Conservation (phyloP, 1,139 yeast species). For the Scheffersomyces titani region DNA sequence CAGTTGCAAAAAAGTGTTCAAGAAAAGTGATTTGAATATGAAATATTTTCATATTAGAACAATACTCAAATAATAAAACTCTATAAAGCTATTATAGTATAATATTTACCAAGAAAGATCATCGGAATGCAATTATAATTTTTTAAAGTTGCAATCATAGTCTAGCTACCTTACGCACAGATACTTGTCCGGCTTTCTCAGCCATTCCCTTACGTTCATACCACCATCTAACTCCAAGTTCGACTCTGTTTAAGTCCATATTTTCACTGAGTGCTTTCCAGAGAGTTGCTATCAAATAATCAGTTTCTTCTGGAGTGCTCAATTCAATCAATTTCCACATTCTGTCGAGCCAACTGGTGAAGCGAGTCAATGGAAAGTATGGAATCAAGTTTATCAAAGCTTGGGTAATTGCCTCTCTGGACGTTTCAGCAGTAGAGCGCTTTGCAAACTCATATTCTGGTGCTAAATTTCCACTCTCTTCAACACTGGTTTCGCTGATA, state of each 20-base stretch:
- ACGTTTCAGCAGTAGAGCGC: slow-evolving; percentile 39
- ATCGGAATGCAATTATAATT: background rate
- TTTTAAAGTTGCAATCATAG: background rate
- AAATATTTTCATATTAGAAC: too few species aligned
- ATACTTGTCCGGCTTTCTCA: slow-evolving; percentile 1
- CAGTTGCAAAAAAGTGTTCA: background rate
- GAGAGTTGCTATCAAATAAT: slow-evolving; percentile 28
- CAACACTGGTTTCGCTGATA: slow-evolving; percentile 35
- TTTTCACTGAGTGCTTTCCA: slow-evolving; percentile 49
- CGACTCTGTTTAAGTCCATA: slow-evolving; percentile 61
- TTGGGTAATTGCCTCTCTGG: slow-evolving; percentile 53
- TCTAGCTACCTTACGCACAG: background rate
- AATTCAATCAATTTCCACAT: slow-evolving; percentile 41
- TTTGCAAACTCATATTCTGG: slow-evolving; percentile 21
- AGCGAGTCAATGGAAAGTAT: slow-evolving; percentile 46
- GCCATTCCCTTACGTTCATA: slow-evolving; percentile 29
- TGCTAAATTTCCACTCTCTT: slow-evolving; percentile 11
- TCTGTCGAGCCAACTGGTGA: slow-evolving; percentile 50
- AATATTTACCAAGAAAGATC: background rate
- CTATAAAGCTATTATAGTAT: too few species aligned
- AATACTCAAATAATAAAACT: background rate
- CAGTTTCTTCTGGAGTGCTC: slow-evolving; percentile 33
- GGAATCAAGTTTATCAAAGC: slow-evolving; percentile 57
- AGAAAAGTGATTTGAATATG: too few species aligned
- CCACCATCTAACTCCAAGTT: slow-evolving; percentile 71